Conservation (phyloP, 805 yeast genomes). For the Saccharomycopsis oosterbeekiorum region DNA sequence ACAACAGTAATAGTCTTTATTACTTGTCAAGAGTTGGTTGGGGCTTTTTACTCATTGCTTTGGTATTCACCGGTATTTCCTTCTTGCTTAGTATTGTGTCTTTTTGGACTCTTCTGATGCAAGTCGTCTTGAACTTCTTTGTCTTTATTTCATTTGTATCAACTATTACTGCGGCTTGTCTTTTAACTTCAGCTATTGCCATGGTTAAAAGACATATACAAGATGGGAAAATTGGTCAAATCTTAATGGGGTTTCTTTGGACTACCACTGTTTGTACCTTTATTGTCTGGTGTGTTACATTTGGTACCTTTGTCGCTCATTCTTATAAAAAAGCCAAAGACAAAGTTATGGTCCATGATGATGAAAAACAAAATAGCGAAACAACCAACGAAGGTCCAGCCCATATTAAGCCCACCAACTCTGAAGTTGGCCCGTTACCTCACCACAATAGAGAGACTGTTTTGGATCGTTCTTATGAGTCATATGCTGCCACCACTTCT, state of each 20-base stretch:
- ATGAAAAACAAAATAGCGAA: not conserved
- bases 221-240: slow-evolving; percentile 42
- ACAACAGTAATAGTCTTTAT: slow-evolving; percentile 43
- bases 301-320: slow-evolving; percentile 27
- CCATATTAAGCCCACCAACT: not conserved
- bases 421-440: not conserved
- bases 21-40: slow-evolving; percentile 59
- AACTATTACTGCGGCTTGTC: slow-evolving; percentile 7
- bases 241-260: slow-evolving; percentile 58
- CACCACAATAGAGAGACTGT: not conserved
- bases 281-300: slow-evolving; percentile 40
- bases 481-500: not conserved
- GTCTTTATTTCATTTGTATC: slow-evolving; percentile 1
- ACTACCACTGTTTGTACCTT: slow-evolving; percentile 48
- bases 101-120: slow-evolving; percentile 44
- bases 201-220: slow-evolving; percentile 63
- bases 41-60: slow-evolving; percentile 51
- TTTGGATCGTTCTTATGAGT: not conserved
- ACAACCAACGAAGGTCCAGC: not conserved
- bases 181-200: slow-evolving; percentile 31
- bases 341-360: not conserved
- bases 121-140: slow-evolving; percentile 38
- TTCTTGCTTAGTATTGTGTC: slow-evolving; percentile 46
- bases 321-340: slow-evolving; percentile 8
- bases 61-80: slow-evolving; percentile 52